A percentile compares a stretch with the other conserved stretches of the same genome.
phyloP scores from a whole-genome alignment of 805 yeast species.

The Candida awuae region DNA sequence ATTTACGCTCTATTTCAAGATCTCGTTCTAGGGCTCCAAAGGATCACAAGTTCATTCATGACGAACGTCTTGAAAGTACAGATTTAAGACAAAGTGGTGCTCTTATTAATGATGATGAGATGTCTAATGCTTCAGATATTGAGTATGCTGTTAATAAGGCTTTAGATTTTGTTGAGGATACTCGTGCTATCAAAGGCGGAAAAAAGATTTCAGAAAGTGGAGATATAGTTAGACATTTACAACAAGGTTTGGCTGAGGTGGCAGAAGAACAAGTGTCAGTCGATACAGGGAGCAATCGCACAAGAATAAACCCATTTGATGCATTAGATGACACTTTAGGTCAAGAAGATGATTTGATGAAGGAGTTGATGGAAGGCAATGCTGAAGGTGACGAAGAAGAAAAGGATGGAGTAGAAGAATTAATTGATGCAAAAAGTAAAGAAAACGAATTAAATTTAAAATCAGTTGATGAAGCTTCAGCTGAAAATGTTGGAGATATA shows the following conservation, averaged over 20 bases:
- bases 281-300: conserved; percentile 15
- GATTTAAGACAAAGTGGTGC: conserved; percentile 53
- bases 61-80: conserved; percentile 23
- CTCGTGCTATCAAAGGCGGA: conserved; percentile 18
- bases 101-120: conserved; percentile 41
- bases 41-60: conserved; percentile 28
- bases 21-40: conserved; percentile 47
- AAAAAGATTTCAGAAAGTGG: conserved; percentile 12
- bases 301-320: conserved; percentile 8
- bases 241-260: conserved; percentile 13
- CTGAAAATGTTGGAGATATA: conserved; percentile 5
- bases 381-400: conserved; percentile 10
- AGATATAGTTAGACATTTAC: conserved; percentile 16
- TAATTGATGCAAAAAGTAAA: background rate
- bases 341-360: conserved; percentile 13
- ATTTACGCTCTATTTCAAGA: conserved; percentile 58
- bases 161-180: conserved; percentile 27
- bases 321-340: conserved; percentile 12
- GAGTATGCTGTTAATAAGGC: conserved; percentile 44
- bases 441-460: background rate
- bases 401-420: background rate
- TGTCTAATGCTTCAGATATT: conserved; percentile 38
- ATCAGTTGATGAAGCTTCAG: background rate
- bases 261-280: conserved; percentile 9
- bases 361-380: conserved; percentile 12